Conservation (phyloP, 2,329 filamentous ascomycete genomes). For the Penicillium digitatum region DNA sequence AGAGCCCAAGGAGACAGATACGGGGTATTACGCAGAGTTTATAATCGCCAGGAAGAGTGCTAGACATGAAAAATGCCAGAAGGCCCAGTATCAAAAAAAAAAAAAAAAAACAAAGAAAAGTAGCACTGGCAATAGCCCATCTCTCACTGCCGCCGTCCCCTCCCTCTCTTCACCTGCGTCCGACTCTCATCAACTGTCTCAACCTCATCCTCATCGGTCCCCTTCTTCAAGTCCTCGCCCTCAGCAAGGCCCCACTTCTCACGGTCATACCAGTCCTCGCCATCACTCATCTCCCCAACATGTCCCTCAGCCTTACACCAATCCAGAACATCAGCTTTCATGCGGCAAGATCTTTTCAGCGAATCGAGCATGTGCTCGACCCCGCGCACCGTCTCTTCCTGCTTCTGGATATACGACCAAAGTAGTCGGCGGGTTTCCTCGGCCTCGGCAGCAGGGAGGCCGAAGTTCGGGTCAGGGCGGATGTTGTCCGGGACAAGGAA, state of each 20-base stretch:
- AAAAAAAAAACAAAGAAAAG: background rate
- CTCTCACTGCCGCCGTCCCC: slow-evolving; percentile 35
- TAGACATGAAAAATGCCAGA: slow-evolving; percentile 1
- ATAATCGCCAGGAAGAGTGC: background rate
- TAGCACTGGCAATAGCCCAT: background rate
- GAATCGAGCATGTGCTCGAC: slow-evolving; percentile 54
- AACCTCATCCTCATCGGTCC: slow-evolving; percentile 58
- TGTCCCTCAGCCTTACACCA: slow-evolving; percentile 62
- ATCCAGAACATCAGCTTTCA: slow-evolving; percentile 57
- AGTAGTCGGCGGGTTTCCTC: slow-evolving; percentile 60
- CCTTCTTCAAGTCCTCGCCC: slow-evolving; percentile 57
- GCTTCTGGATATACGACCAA: slow-evolving; percentile 61
- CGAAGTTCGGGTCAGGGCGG: slow-evolving; percentile 53
- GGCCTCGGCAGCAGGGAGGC: slow-evolving; percentile 56
- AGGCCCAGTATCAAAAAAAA: background rate
- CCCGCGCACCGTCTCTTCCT: slow-evolving; percentile 60
- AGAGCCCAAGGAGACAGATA: background rate
- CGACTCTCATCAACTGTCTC: slow-evolving; percentile 46
- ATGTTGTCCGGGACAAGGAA: slow-evolving; percentile 53
- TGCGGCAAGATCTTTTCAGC: slow-evolving; percentile 56
- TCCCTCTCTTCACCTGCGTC: slow-evolving; percentile 39
- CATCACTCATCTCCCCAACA: slow-evolving; percentile 63
- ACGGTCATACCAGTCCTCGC: slow-evolving; percentile 64
- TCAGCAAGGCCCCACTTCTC: slow-evolving; percentile 56
- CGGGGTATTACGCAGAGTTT: background rate